Evolutionary conservation across 2,329 filamentous ascomycete species (phyloP), one percentile per base, ranked within the genome.

Genomic region (Cladosporium cucumerinum): DNA sequence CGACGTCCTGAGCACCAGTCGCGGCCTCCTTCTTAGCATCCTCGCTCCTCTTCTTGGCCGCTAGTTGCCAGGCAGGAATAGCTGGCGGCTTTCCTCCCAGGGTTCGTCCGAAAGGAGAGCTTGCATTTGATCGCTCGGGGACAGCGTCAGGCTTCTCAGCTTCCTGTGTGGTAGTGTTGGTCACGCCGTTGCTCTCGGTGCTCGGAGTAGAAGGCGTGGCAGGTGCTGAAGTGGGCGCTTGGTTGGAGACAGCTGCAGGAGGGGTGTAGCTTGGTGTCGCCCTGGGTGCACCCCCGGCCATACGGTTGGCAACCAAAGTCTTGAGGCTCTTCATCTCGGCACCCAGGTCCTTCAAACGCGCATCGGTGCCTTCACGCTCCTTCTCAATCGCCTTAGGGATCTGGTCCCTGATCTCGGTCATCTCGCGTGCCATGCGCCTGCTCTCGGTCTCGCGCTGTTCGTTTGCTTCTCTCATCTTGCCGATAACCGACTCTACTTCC

Each of bases 281-380:
- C 58, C 55, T 54, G 49, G 57, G 66, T 16, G 61, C 68, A 28
- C 69, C 70, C 21, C 66, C 68, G n/a, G 68, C 68, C 72, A 89
- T 82, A 51, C 87, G 80, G 76, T 88, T 89, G 36, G 83, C 83
- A 59, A 99, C 87, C 61, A 99, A 82, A 2, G 91, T 91, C 84
- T 97, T 98, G 72, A 99, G 81, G 76, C 93, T 97, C 82, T 91
- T 92, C 72, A 99, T 83, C 78, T 99, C 95, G 7, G 84, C 86
- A 70, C 91, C 91, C 69, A 99, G 86, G 72, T 98, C 95, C 77
- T 88, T 90, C 65, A 99, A 81, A 57, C 93, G 85, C 69, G 82
- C 85, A 74, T 98, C 93, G 28, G 91, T 92, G 62, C 87, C 84
- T 67, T 94, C 91, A 79, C 94, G 94, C 74, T 97, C 92, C 61